Evolutionary conservation across 768 basidiomycete species (phyloP), one percentile per base, ranked within the genome.

Genomic region (Kwoniella dendrophila): DNA sequence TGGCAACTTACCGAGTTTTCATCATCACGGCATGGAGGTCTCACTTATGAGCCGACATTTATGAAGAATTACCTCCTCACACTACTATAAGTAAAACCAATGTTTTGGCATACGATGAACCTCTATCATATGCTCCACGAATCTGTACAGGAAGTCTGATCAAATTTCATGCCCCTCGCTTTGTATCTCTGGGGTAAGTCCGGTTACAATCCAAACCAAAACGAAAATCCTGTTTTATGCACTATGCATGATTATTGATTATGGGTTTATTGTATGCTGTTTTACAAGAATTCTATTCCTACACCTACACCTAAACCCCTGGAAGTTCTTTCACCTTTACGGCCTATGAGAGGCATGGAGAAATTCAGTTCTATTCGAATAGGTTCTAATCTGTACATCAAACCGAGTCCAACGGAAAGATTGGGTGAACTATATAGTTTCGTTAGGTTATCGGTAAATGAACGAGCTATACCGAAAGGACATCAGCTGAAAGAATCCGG

Each of bases 261-360:
- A 36, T 7, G 34, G 16, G 7, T 7, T 16, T 36, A 36, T 36
- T 7, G 16, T 36, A 16, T 36, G 24, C n/a, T 20, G n/a, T 4
- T 24, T 27, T 60, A 75, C 30, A 78, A 47, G 63, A 78, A 78
- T 56, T 78, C 77, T 7, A 78, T 59, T 4, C 77, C 77, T 3
- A 78, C 68, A 29, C 77, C 77, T 4, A 78, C 68, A 22, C 74
- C 74, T n/a, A 78, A 66, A 11, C 77, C 77, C 38, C 77, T 47
- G 4, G 74, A 65, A 52, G 71, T 59, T 16, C 74, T 56, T 45
- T 78, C 77, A 0, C 73, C 73, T 53, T 71, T 75, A 26, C 77
- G 58, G 2, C 70, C 77, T 7, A 78, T 64, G 5, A 78, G 44
- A 10, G 77, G 77, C 66, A 78, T 68, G 8, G 74, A 62, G 43